A percentile compares a stretch with the other conserved stretches of the same genome.
These are phyloP conservation scores for Elasticomyces elasticus DNA, from an alignment of 495 filamentous ascomycete genomes.

Conservation along the genomic window DNA sequence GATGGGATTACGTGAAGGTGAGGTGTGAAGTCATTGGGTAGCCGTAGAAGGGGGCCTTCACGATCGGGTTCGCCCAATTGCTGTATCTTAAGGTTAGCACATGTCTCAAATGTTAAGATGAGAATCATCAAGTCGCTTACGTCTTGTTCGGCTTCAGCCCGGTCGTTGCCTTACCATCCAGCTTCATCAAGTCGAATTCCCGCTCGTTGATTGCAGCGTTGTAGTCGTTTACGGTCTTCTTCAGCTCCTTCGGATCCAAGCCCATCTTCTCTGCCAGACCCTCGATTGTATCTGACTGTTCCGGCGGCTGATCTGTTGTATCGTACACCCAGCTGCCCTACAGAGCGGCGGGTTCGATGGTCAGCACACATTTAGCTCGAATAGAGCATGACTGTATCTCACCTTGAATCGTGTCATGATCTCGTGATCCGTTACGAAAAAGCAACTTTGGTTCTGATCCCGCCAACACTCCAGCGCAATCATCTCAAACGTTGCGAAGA, in stretches of 20 bases:
- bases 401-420: constrained; percentile 25
- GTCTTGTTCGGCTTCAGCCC: constrained; percentile 24
- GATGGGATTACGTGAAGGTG: constrained; percentile 13
- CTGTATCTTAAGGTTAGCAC: no score
- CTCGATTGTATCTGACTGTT: constrained; percentile 21
- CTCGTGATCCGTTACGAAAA: constrained; percentile 23
- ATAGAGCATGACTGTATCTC: no score
- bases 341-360: no score
- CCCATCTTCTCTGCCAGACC: constrained; percentile 24
- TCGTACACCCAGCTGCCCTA: constrained; percentile 28
- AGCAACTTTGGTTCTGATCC: constrained; percentile 23
- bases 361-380: no score
- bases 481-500: constrained; percentile 27
- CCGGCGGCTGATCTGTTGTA: constrained; percentile 25
- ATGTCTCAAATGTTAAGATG: no score
- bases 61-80: constrained; percentile 25
- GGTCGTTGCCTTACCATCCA: constrained; percentile 23
- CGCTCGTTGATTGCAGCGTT: constrained; percentile 25
- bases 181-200: constrained; percentile 25
- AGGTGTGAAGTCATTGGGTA: constrained; percentile 14
- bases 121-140: no score
- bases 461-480: constrained; percentile 25
- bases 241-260: constrained; percentile 20
- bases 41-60: constrained; percentile 21
- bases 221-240: constrained; percentile 24